Evolutionary conservation across 306 rosid genomes (phyloP).

Genomic region (Elaeagnus macrophylla): DNA sequence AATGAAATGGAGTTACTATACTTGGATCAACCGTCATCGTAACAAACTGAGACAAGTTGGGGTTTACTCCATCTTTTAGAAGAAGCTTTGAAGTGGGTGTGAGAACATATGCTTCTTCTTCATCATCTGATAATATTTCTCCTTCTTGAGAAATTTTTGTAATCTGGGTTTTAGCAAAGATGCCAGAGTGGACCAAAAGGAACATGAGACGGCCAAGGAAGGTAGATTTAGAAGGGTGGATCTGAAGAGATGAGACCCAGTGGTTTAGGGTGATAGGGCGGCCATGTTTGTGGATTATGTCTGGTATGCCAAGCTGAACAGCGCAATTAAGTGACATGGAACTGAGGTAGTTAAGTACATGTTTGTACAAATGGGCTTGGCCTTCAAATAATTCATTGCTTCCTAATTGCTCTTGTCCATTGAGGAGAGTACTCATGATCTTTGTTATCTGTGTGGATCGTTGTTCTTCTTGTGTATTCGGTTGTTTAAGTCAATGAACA

Average conservation of each 20-base stretch:
- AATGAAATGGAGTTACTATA: constrained; percentile 12
- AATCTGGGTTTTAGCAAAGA: constrained; percentile 20
- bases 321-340: too few species aligned
- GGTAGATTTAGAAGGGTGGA: constrained; percentile 20
- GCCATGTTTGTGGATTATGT: constrained; percentile 39
- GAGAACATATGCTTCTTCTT: constrained; percentile 26
- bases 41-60: constrained; percentile 10
- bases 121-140: constrained; percentile 6
- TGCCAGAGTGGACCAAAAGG: constrained; percentile 30
- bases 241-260: constrained; percentile 27
- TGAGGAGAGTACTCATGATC: not conserved
- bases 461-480: too few species aligned
- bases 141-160: not conserved
- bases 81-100: too few species aligned
- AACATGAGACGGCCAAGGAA: constrained; percentile 26
- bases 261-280: constrained; percentile 35
- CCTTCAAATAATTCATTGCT: too few species aligned
- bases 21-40: constrained; percentile 6
- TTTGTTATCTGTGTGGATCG: too few species aligned
- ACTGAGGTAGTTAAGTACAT: too few species aligned
- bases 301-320: too few species aligned
- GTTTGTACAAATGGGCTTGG: too few species aligned
- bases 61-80: constrained; percentile 14
- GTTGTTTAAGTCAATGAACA: too few species aligned
- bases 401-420: constrained; percentile 1